These are phyloP conservation scores for Entrophospora sp. DNA, from an alignment of 192 early-diverging fungal genomes.

Conservation along the genomic window DNA sequence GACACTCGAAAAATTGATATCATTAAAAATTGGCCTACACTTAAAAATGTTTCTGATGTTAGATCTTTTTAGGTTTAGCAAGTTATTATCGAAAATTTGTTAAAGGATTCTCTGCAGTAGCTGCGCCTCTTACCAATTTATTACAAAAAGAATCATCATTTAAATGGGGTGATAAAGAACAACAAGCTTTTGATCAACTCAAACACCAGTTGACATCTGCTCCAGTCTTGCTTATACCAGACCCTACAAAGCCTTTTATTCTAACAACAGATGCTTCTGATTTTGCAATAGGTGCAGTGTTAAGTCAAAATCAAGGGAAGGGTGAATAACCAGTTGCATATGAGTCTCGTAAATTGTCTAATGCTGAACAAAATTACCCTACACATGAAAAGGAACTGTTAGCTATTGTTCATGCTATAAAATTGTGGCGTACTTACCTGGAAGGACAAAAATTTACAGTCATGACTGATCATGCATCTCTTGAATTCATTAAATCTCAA, in stretches of 20 bases:
- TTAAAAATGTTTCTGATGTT: slow-evolving; percentile 17
- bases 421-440: slow-evolving; percentile 9
- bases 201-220: neutral
- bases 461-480: no score
- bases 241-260: neutral
- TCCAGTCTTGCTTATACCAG: slow-evolving; percentile 6
- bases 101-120: slow-evolving; percentile 24
- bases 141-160: slow-evolving; percentile 23
- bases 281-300: slow-evolving; percentile 22
- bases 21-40: slow-evolving; percentile 9
- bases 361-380: slow-evolving; percentile 20
- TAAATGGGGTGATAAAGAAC: neutral
- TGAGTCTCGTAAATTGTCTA: slow-evolving; percentile 21
- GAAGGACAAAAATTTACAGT: slow-evolving; percentile 11
- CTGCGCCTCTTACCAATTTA: slow-evolving; percentile 18
- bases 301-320: slow-evolving; percentile 10
- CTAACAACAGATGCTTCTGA: slow-evolving; percentile 20
- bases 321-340: slow-evolving; percentile 21
- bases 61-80: slow-evolving; percentile 27
- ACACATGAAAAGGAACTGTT: slow-evolving; percentile 22
- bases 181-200: slow-evolving; percentile 21
- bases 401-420: slow-evolving; percentile 8
- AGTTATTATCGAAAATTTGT: slow-evolving; percentile 34
- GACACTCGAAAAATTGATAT: slow-evolving; percentile 19
- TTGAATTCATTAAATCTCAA: slow-evolving; percentile 16